phyloP scores from a whole-genome alignment of 768 basidiomycete species.

The Suillus decipiens region DNA sequence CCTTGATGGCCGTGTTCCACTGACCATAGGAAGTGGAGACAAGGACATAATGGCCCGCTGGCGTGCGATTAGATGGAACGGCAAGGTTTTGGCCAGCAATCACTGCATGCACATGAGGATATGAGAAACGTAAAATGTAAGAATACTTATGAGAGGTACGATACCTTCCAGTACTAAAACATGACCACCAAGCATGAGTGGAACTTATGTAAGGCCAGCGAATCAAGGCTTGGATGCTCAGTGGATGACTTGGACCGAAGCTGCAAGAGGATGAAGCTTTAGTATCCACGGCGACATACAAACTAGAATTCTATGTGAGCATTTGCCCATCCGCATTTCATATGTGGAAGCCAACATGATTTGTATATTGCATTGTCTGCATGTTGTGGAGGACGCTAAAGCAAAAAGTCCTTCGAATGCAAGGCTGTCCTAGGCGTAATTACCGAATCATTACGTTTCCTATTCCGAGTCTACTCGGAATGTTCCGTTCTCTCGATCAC shows the following conservation, averaged over 20 bases:
- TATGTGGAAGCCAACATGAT: background rate
- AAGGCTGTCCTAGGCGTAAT: background rate
- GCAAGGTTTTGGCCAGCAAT: background rate
- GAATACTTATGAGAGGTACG: background rate
- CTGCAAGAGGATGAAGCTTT: background rate
- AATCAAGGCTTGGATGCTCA: background rate
- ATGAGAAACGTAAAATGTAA: background rate
- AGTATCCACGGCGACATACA: background rate
- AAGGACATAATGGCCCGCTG: background rate
- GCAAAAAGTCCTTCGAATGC: background rate
- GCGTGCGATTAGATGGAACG: constrained; percentile 1
- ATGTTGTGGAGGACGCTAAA: background rate
- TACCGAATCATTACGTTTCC: background rate
- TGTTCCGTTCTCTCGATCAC: too few species aligned
- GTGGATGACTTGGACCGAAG: background rate
- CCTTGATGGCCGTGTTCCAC: background rate
- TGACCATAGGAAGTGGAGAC: background rate
- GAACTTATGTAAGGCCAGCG: background rate
- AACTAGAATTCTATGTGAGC: background rate
- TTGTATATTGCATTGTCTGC: background rate
- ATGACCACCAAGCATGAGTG: background rate
- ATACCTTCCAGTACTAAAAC: background rate
- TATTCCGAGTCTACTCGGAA: too few species aligned
- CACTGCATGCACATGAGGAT: background rate
- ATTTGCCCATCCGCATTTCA: background rate